phyloP scores from a whole-genome alignment of 208 protist genomes.

The Trypanosomatidae sp. region DNA sequence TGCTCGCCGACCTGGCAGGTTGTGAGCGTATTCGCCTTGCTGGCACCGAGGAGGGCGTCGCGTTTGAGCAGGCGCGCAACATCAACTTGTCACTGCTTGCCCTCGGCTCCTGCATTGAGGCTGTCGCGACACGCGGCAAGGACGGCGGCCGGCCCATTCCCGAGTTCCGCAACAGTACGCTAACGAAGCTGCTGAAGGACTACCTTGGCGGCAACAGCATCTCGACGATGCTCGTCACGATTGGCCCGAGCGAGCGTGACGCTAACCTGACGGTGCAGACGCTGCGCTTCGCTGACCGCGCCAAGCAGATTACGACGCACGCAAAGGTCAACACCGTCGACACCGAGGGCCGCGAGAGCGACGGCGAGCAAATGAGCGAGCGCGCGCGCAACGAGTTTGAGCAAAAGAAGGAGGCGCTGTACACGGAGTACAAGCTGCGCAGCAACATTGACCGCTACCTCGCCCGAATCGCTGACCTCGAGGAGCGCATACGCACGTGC shows the following conservation, averaged over 20 bases:
- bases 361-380: slow-evolving; percentile 20
- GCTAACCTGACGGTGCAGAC: slow-evolving; percentile 73
- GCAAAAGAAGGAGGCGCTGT: slow-evolving; percentile 66
- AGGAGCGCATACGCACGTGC: slow-evolving; percentile 26
- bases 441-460: slow-evolving; percentile 45
- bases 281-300: slow-evolving; percentile 76
- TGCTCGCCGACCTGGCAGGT: slow-evolving; percentile 73
- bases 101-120: slow-evolving; percentile 72
- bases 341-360: slow-evolving; percentile 15
- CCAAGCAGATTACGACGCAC: slow-evolving; percentile 69
- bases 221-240: slow-evolving; percentile 68
- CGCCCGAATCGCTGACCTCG: slow-evolving; percentile 39
- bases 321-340: slow-evolving; percentile 70
- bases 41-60: slow-evolving; percentile 45
- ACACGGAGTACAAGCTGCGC: slow-evolving; percentile 57
- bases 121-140: slow-evolving; percentile 31
- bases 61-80: slow-evolving; percentile 73
- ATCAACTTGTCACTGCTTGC: slow-evolving; percentile 77
- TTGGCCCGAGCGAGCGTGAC: slow-evolving; percentile 47
- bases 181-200: slow-evolving; percentile 83
- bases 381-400: slow-evolving; percentile 41
- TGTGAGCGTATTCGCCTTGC: slow-evolving; percentile 71
- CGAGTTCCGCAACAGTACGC: slow-evolving; percentile 74
- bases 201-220: slow-evolving; percentile 78
- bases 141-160: slow-evolving; percentile 23